Conservation (phyloP, 176 grass and related monocot genomes). For the Bromus sterilis region DNA sequence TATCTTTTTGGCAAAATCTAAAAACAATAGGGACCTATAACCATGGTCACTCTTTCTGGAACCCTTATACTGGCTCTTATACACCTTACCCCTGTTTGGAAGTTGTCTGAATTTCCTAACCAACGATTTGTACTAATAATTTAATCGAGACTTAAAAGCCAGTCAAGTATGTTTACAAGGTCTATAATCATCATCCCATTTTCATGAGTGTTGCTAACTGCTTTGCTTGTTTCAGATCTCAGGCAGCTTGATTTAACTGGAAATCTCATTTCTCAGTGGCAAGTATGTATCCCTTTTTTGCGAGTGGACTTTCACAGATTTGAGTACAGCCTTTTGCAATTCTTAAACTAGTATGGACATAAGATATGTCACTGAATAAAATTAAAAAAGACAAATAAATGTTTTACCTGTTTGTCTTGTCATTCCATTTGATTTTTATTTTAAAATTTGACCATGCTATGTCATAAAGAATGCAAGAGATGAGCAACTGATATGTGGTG, state of each 20-base stretch:
- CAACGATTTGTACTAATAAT: not conserved
- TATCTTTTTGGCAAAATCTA: too few species aligned
- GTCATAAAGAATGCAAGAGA: not conserved
- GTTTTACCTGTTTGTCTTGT: not conserved
- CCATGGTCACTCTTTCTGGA: too few species aligned
- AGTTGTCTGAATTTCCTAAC: not conserved
- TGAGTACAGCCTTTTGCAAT: not conserved
- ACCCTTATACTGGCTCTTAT: not conserved
- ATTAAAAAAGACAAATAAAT: not conserved
- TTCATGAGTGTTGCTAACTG: not conserved
- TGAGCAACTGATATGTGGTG: not conserved
- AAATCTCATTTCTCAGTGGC: slow-evolving; percentile 81
- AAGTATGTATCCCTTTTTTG: slow-evolving; percentile 37
- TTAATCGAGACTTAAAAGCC: not conserved
- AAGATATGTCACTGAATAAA: not conserved
- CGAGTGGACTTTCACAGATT: not conserved
- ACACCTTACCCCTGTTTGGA: not conserved
- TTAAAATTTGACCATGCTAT: not conserved
- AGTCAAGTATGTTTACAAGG: not conserved
- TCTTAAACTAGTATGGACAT: not conserved
- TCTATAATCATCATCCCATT: not conserved
- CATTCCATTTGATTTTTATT: not conserved
- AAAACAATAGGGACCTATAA: not conserved
- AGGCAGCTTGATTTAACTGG: slow-evolving; percentile 90
- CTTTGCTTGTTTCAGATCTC: slow-evolving; percentile 64